Evolutionary conservation across 2,329 filamentous ascomycete species (phyloP), one percentile per base, ranked within the genome.

Genomic region (Thelonectria olida): DNA sequence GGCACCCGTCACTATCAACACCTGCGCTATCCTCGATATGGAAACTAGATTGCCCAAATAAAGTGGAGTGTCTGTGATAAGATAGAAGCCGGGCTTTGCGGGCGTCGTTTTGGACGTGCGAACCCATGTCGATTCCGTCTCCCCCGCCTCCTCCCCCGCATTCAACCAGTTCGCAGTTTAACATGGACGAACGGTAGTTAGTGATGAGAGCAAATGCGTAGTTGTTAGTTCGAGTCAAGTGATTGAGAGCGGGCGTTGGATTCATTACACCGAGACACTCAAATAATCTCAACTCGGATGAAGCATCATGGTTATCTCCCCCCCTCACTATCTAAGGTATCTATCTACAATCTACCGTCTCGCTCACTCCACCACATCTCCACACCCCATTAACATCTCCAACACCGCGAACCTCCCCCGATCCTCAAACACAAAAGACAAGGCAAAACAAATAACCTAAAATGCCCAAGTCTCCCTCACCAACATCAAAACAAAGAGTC

Each of bases 41-140:
- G 68, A 27, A 70, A 62, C 2, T 69, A 23, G 68, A 70, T 70
- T 70, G 68, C 60, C 67, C 66, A 70, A 63, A 64, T 5, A 4
- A 8, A 58, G 64, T 28, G 66, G 64, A 52, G 47, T 49, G 9
- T 3, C 3, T 13, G 19, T 1, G 20, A 53, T 60, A 60, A 47
- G 51, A 47, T 36, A 59, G 12, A 34, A 17, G 13, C n/a, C 36
- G 36, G 23, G 45, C 20, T 10, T 3, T 19, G n/a, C 36, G 36
- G 36, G 36, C 36, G n/a, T 38, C 36, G 3, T 38, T 17, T 12
- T 7, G 10, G 36, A 13, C 36, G 5, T 8, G 28, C 9, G 9
- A 27, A 28, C 23, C 28, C 31, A 34, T 34, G 31, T 34, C 13
- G 22, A 5, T 9, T 27, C 12, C 42, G 25, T 20, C 9, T 27